Evolutionary conservation across 2,329 filamentous ascomycete genomes (phyloP).

Genomic region (Macroventuria anomochaeta): DNA sequence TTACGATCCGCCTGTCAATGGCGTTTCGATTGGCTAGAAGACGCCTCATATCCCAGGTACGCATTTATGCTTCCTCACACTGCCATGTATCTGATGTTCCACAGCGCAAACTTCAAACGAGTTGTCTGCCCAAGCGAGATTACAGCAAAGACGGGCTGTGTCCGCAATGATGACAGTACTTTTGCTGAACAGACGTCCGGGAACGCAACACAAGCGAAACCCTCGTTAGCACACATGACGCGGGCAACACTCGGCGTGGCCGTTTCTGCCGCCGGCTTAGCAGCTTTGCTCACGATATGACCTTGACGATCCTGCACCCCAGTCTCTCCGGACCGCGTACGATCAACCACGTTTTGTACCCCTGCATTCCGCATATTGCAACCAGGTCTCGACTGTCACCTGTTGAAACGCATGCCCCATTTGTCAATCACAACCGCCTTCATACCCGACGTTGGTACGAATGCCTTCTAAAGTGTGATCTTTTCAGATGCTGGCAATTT

Average conservation of each 20-base stretch:
- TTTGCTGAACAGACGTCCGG: conserved; percentile 21
- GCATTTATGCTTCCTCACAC: neutral
- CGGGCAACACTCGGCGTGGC: neutral
- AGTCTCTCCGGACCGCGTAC: conserved; percentile 24
- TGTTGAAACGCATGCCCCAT: conserved; percentile 38
- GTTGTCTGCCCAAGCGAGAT: conserved; percentile 44
- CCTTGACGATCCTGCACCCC: conserved; percentile 30
- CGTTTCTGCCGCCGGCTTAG: conserved; percentile 13
- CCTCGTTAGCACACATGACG: neutral
- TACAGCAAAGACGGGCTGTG: conserved; percentile 44
- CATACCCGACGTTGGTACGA: neutral
- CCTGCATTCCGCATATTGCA: conserved; percentile 29
- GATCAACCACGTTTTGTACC: conserved; percentile 31
- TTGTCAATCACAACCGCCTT: neutral
- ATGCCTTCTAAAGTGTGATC: neutral
- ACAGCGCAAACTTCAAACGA: conserved; percentile 47
- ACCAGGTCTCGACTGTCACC: conserved; percentile 22
- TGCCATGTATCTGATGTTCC: conserved; percentile 26
- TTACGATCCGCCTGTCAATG: conserved; percentile 39
- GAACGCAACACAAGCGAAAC: neutral
- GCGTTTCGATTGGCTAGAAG: conserved; percentile 48
- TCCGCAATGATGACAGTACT: conserved; percentile 41
- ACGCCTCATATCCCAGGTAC: conserved; percentile 44
- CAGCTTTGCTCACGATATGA: conserved; percentile 30
- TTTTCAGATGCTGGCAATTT: neutral